Percentiles rank a stretch among this genome's conserved stretches.
phyloP scores from a whole-genome alignment of 345 rosid species.

The Lepidium sativum region DNA sequence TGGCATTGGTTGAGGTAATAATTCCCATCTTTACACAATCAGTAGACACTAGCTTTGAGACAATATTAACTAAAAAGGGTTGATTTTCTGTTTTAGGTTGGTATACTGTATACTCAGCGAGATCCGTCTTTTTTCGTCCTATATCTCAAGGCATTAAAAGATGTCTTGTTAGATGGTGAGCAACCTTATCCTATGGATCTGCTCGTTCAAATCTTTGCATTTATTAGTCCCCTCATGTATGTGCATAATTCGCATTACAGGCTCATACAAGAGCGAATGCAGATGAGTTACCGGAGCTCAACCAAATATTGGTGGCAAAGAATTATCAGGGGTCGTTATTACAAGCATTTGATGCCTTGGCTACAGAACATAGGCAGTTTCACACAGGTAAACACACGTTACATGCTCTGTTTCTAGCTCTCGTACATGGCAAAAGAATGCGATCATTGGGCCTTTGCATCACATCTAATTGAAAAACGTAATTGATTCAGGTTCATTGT shows the following conservation, averaged over 20 bases:
- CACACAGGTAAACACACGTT: constrained; percentile 12
- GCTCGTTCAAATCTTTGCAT: constrained; percentile 1
- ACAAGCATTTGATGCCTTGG: constrained; percentile 84
- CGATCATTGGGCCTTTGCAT: not conserved
- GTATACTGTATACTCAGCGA: constrained; percentile 78
- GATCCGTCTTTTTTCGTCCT: constrained; percentile 91
- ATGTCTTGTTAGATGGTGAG: constrained; percentile 91
- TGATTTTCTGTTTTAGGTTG: constrained; percentile 43
- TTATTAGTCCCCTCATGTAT: not conserved
- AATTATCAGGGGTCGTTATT: constrained; percentile 68
- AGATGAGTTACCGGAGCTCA: constrained; percentile 41
- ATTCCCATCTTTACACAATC: not conserved
- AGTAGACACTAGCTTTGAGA: not conserved
- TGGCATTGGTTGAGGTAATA: constrained; percentile 71
- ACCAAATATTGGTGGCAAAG: constrained; percentile 63
- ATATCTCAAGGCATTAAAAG: constrained; percentile 73
- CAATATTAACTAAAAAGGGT: not conserved
- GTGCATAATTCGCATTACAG: constrained; percentile 27
- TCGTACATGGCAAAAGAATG: not conserved
- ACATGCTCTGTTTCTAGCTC: constrained; percentile 2
- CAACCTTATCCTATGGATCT: not conserved
- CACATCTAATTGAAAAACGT: not conserved
- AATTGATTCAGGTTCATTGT: not conserved
- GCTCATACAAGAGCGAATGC: constrained; percentile 70
- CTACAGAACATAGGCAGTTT: constrained; percentile 26